Base-by-base conservation (phyloP, 73 alveolate species). In the Paramecium sexaurelia region DNA sequence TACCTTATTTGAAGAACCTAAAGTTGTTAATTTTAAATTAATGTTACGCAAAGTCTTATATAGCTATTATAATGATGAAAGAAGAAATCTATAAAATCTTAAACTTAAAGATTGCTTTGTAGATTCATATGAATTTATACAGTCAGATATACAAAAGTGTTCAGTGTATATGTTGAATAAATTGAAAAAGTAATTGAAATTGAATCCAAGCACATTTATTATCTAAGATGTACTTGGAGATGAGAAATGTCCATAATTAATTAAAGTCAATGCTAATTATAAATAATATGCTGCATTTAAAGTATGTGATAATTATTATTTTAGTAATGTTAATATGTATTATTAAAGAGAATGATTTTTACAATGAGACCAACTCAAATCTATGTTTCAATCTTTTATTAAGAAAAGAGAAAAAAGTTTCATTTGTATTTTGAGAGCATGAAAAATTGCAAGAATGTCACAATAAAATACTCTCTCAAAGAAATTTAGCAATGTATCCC, bases 201-300 rank as follows among this genome's bases (percentile, higher is more conserved):
- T 78, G 41, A 20, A 78, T 17, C 32, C 40, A 24, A 45, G 47
- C 6, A 78, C 35, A 19, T 78, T 37, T 36, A 78, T 29, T 19
- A 13, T 78, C 11, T 17, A 78, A 43, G 90, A 45, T 24, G 73
- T 78, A 8, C 1, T 36, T 1, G 73, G 75, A 40, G 90, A 78
- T 78, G 40, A 78, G n/a, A 78, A 78, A 78, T 78, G 90, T 24
- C 90, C 90, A 7, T 78, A 78, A 22, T 13, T 78, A 40, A 40
- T 78, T 6, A 78, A 78, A 45, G 71, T 43, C 0, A 78, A 78
- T 41, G 75, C 55, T 41, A 45, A 43, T 41, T 41, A 40, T 20
- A 41, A 37, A 9, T 7, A 78, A 78, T 22, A 33, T 71, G 86
- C 56, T 15, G 86, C 86, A 71, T 35, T 71, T 15, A 33, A 71